phyloP scores from a whole-genome alignment of 2,329 filamentous ascomycete genomes.

The Allantophomopsis cytisporea region DNA sequence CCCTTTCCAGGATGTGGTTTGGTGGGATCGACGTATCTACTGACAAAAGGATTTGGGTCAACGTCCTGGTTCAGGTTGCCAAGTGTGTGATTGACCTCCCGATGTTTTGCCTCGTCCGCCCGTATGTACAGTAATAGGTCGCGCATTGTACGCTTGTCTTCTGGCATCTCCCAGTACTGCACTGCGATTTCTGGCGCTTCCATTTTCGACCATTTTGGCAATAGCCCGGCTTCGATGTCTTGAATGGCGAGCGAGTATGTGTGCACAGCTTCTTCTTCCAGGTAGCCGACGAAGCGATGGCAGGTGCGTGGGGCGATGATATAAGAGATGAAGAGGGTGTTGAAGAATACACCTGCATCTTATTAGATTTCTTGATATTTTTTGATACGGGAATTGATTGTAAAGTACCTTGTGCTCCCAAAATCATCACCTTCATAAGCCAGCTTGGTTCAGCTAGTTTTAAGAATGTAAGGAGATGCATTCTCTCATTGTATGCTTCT shows the following conservation, averaged over 20 bases:
- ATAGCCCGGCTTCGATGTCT: slow-evolving; percentile 72
- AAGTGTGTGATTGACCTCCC: slow-evolving; percentile 92
- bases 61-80: slow-evolving; percentile 73
- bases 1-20: slow-evolving; percentile 58
- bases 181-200: slow-evolving; percentile 78
- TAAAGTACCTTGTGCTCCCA: slow-evolving; percentile 59
- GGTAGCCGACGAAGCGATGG: slow-evolving; percentile 91
- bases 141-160: slow-evolving; percentile 68
- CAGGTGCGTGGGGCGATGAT: slow-evolving; percentile 76
- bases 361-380: no score
- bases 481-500: slow-evolving; percentile 84
- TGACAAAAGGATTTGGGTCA: slow-evolving; percentile 89
- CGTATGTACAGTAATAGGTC: slow-evolving; percentile 82
- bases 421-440: slow-evolving; percentile 87
- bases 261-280: slow-evolving; percentile 93
- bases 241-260: slow-evolving; percentile 85
- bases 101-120: slow-evolving; percentile 78
- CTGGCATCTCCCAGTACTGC: slow-evolving; percentile 88
- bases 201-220: slow-evolving; percentile 72
- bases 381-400: no score
- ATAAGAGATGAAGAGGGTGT: slow-evolving; percentile 81
- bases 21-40: slow-evolving; percentile 58
- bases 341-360: slow-evolving; percentile 67
- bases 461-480: slow-evolving; percentile 87
- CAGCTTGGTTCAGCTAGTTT: slow-evolving; percentile 68